Evolutionary conservation across 208 protist species (phyloP), one percentile per base, ranked within the genome.

Genomic region (Polymyxa betae): DNA sequence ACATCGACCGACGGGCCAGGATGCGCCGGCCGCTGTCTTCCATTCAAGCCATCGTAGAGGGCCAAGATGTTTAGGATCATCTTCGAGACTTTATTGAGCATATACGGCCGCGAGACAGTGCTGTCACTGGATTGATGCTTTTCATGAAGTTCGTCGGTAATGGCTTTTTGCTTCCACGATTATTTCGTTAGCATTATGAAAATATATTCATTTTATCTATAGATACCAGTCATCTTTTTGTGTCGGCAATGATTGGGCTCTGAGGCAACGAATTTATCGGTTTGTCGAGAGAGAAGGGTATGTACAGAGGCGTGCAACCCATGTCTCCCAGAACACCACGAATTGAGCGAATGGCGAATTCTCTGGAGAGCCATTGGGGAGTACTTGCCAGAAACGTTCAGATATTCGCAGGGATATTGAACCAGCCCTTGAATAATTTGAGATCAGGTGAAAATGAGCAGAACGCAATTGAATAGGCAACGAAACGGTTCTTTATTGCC

Each of bases 1-100:
- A 35, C 72, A n/a, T 82, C n/a, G n/a, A 82, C 72, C 72, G 72
- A 20, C 35, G n/a, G 35, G 72, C 72, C 35, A 82, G 35, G 72
- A 43, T 82, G 35, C 40, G 35, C n/a, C 72, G 72, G 12, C 5
- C 72, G 72, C 35, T 43, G n/a, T 82, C 72, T 35, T 82, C 72
- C 10, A 35, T 82, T 43, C 72, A 43, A 16, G 49, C 49, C 49
- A 24, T 60, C 49, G 72, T 82, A n/a, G 72, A 82, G 35, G 72
- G 72, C 35, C 5, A 5, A 82, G 72, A 82, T 35, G 72, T 82
- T 20, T 82, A 35, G n/a, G 72, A 35, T 35, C 72, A 82, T 43
- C 72, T 82, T 12, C n/a, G n/a, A 43, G 40, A 82, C 12, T 43
- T 45, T 5, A 45, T 82, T 43, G 72, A 82, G 72, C 35, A 35